phyloP scores from a whole-genome alignment of 129 eudicot genomes.

The Escallonia rubra region DNA sequence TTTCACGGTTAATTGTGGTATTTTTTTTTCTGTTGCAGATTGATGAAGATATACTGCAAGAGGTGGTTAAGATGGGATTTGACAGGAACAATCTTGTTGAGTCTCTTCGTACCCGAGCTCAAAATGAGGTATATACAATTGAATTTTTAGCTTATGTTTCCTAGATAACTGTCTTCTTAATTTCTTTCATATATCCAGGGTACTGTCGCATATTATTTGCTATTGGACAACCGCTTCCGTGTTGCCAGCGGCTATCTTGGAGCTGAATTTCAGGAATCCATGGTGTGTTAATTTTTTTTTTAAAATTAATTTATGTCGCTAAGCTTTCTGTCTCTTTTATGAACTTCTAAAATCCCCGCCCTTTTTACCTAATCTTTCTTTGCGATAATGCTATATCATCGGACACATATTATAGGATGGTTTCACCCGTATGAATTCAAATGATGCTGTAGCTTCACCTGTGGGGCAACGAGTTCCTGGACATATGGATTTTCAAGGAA shows the following conservation, averaged over 20 bases:
- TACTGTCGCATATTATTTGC: constrained; percentile 94
- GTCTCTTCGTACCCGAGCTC: constrained; percentile 82
- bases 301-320: background rate
- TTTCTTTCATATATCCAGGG: constrained; percentile 41
- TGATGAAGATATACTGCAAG: constrained; percentile 90
- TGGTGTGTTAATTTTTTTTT: constrained; percentile 37
- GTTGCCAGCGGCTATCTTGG: constrained; percentile 88
- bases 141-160: background rate
- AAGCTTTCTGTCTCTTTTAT: background rate
- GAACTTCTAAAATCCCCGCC: too few species aligned
- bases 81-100: constrained; percentile 71
- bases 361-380: background rate
- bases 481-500: constrained; percentile 61
- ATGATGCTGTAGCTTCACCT: constrained; percentile 51
- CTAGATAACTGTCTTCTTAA: constrained; percentile 4
- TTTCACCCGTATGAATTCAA: constrained; percentile 36
- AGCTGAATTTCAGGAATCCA: constrained; percentile 84
- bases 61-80: constrained; percentile 92
- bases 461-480: constrained; percentile 57
- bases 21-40: constrained; percentile 39
- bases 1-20: background rate
- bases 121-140: constrained; percentile 63
- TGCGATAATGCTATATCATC: too few species aligned
- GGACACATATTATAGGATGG: constrained; percentile 40
- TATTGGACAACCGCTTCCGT: constrained; percentile 84